A percentile compares a stretch with the other conserved stretches of the same genome.
phyloP scores from a whole-genome alignment of 108 stramenopile species.

The Schizochytrium sp. region DNA sequence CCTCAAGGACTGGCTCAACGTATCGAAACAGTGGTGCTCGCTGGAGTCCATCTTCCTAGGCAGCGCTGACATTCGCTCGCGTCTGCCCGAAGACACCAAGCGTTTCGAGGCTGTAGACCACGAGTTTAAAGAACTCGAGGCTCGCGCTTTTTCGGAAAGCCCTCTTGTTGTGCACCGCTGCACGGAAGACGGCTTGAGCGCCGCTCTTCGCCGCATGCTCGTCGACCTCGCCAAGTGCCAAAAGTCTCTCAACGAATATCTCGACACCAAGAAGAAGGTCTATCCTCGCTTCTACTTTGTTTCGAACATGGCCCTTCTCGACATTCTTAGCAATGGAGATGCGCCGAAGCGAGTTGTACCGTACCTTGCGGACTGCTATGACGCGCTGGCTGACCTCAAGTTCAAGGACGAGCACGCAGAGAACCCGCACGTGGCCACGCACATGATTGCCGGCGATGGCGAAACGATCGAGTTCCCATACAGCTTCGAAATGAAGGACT shows the following conservation, averaged over 20 bases:
- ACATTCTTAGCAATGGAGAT: slow-evolving; percentile 80
- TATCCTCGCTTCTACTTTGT: slow-evolving; percentile 86
- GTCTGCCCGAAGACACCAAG: slow-evolving; percentile 80
- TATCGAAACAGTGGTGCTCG: slow-evolving; percentile 67
- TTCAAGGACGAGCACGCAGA: slow-evolving; percentile 60
- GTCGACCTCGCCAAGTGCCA: slow-evolving; percentile 75
- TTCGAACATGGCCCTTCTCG: slow-evolving; percentile 70
- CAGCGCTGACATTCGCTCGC: slow-evolving; percentile 74
- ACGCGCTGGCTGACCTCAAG: slow-evolving; percentile 61
- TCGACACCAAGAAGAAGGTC: slow-evolving; percentile 84
- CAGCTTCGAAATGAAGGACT: slow-evolving; percentile 68
- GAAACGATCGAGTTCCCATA: slow-evolving; percentile 57
- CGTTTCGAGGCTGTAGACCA: slow-evolving; percentile 76
- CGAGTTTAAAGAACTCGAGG: slow-evolving; percentile 80
- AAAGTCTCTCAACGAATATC: slow-evolving; percentile 77
- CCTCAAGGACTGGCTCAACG: slow-evolving; percentile 64
- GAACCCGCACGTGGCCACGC: slow-evolving; percentile 46
- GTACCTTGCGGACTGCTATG: slow-evolving; percentile 81
- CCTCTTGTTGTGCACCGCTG: slow-evolving; percentile 65
- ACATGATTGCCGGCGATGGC: slow-evolving; percentile 75
- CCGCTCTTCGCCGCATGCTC: slow-evolving; percentile 63
- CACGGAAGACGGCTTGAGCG: slow-evolving; percentile 64
- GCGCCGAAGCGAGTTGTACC: slow-evolving; percentile 78
- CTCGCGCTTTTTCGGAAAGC: slow-evolving; percentile 61
- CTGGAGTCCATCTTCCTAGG: slow-evolving; percentile 76